A percentile compares a stretch with the other conserved stretches of the same genome.
These are phyloP conservation scores for Brassica carinata DNA, from an alignment of 345 rosid species.

Conservation along the genomic window DNA sequence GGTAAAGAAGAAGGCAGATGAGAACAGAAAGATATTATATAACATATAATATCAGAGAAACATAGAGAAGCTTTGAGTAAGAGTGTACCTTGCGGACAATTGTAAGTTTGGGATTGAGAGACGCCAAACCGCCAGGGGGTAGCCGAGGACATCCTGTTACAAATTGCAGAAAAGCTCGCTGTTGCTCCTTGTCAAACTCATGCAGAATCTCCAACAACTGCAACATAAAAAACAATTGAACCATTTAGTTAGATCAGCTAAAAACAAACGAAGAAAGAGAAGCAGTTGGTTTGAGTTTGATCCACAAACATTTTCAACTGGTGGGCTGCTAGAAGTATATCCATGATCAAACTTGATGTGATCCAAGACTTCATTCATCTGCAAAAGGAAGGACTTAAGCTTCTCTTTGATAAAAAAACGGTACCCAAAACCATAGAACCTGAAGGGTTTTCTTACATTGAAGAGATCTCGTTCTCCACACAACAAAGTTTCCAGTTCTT, in stretches of 20 bases:
- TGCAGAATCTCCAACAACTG: conserved; percentile 81
- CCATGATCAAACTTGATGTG: conserved; percentile 98
- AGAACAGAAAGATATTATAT: background rate
- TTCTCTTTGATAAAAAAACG: conserved; percentile 13
- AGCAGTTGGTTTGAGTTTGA: background rate
- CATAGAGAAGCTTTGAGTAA: background rate
- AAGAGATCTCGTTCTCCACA: conserved; percentile 84
- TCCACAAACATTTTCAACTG: conserved; percentile 54
- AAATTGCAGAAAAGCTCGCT: conserved; percentile 85
- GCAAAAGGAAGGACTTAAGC: conserved; percentile 21
- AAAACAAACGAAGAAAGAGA: background rate
- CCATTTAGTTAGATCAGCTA: conserved; percentile 5
- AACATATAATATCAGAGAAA: background rate
- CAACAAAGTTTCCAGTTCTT: conserved; percentile 78
- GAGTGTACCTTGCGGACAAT: conserved; percentile 79
- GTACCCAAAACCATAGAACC: background rate
- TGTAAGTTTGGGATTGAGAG: conserved; percentile 86
- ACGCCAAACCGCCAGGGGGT: conserved; percentile 91
- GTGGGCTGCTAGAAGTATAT: conserved; percentile 93
- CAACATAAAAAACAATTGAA: conserved; percentile 4
- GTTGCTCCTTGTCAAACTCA: conserved; percentile 64
- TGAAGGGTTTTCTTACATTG: conserved; percentile 55
- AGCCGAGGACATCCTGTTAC: conserved; percentile 95
- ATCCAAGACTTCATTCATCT: conserved; percentile 79
- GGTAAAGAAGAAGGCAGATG: background rate